Conservation (phyloP, 2,329 filamentous ascomycete species). For the Fusarium sp. region DNA sequence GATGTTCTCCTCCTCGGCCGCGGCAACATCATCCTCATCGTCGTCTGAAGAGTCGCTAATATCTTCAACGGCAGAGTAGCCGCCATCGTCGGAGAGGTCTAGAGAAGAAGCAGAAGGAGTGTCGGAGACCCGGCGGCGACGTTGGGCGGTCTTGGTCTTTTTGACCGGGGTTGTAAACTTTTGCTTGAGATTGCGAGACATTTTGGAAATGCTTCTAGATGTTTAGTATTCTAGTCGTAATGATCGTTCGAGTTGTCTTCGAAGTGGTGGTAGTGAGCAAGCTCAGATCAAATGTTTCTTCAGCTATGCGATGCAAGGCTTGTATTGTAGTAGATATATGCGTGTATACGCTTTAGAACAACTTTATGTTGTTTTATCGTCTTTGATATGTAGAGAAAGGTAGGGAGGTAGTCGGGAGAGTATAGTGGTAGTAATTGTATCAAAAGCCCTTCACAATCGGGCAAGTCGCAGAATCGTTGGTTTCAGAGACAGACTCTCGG, state of each 20-base stretch:
- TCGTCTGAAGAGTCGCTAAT: constrained; percentile 82
- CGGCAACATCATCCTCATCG: constrained; percentile 81
- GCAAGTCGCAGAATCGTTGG: constrained; percentile 48
- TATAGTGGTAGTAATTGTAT: constrained; percentile 16
- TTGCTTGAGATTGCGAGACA: constrained; percentile 66
- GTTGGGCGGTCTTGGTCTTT: constrained; percentile 56
- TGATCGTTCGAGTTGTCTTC: background rate
- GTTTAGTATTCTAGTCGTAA: background rate
- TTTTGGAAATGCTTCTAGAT: constrained; percentile 43
- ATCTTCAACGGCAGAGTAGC: constrained; percentile 81
- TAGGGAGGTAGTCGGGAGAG: background rate
- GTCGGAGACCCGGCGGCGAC: constrained; percentile 62
- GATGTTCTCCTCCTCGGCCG: constrained; percentile 82
- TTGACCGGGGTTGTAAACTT: constrained; percentile 60
- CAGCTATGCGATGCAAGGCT: background rate
- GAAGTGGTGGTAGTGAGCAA: constrained; percentile 3
- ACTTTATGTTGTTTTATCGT: constrained; percentile 9
- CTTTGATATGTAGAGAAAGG: background rate
- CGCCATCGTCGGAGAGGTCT: constrained; percentile 75
- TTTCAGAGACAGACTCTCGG: constrained; percentile 56
- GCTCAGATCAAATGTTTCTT: background rate
- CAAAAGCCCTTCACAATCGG: constrained; percentile 47
- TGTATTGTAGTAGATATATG: background rate
- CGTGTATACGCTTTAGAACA: background rate
- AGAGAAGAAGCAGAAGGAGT: constrained; percentile 65